Conservation (phyloP, 179 eudicot species). For the Beta corolliflora region DNA sequence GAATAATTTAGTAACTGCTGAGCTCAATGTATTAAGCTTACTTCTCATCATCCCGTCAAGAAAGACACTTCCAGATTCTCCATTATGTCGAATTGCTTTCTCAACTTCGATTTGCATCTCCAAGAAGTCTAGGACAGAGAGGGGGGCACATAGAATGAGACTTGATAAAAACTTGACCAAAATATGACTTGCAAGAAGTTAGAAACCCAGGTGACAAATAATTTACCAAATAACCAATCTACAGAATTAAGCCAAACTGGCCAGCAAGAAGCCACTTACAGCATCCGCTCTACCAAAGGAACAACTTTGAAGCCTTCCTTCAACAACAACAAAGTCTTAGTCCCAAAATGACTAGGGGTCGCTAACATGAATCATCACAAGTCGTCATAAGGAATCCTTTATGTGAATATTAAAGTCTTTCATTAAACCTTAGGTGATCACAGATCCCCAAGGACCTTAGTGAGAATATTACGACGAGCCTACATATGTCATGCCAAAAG, state of each 20-base stretch:
- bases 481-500: background rate
- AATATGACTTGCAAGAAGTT: background rate
- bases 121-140: slow-evolving; percentile 40
- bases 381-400: no score
- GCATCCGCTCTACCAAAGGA: background rate
- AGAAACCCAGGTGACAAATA: background rate
- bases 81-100: slow-evolving; percentile 68
- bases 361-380: no score
- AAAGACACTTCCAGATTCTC: slow-evolving; percentile 68
- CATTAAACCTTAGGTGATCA: no score
- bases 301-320: background rate
- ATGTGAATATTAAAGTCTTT: no score
- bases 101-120: slow-evolving; percentile 78
- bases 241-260: background rate
- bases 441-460: no score
- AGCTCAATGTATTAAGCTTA: slow-evolving; percentile 61
- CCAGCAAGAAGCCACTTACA: background rate
- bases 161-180: background rate
- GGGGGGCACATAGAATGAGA: slow-evolving; percentile 8
- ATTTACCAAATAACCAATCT: background rate
- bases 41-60: slow-evolving; percentile 92
- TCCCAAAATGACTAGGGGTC: no score
- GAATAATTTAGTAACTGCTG: slow-evolving; percentile 68
- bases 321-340: background rate
- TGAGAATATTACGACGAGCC: background rate